Base-by-base conservation (phyloP, 2,329 filamentous ascomycete species). In the Colletotrichum truncatum region DNA sequence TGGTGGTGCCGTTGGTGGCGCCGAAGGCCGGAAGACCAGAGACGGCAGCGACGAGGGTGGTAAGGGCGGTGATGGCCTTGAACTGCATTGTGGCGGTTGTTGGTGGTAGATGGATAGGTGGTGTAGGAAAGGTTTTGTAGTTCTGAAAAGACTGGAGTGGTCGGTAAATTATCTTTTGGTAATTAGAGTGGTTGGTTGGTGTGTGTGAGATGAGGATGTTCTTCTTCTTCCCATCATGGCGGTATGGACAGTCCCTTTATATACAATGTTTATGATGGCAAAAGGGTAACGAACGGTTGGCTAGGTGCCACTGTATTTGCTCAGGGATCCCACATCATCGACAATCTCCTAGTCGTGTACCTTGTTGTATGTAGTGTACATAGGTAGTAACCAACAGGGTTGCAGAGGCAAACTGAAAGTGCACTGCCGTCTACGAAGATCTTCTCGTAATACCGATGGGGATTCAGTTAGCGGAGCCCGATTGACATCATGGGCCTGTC, bases 1-100 rank as follows among this genome's bases (percentile, higher is more conserved):
- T 68, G 48, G 73, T 26, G 28, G 51, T 67, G 53, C 52, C 53
- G 34, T 65, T 66, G 38, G 57, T 52, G 12, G 43, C 39, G 32
- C 28, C 46, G 39, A 14, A 54, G 25, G 41, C 28, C 18, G 54
- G 64, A 28, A 70, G 65, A 32, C 54, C 64, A 38, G 70, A 26
- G 58, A 73, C 70, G 23, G 69, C 68, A 52, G 74, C 73, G n/a
- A 73, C 54, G 60, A 75, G 57, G 69, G 73, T 71, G 21, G 70
- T 68, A 53, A 71, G 68, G 51, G 71, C 43, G 67, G 73, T 68
- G 59, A 64, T 30, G 45, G 43, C 28, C 48, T 45, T 57, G 68
- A 68, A 64, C 58, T 64, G 68, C 69, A 71, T 70, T 7, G 18
- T 70, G 51, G 36, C 38, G 34, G 23, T 32, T 28, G 38, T 52